Evolutionary conservation across 2,329 filamentous ascomycete genomes (phyloP).

Genomic region (Fusarium sp.): DNA sequence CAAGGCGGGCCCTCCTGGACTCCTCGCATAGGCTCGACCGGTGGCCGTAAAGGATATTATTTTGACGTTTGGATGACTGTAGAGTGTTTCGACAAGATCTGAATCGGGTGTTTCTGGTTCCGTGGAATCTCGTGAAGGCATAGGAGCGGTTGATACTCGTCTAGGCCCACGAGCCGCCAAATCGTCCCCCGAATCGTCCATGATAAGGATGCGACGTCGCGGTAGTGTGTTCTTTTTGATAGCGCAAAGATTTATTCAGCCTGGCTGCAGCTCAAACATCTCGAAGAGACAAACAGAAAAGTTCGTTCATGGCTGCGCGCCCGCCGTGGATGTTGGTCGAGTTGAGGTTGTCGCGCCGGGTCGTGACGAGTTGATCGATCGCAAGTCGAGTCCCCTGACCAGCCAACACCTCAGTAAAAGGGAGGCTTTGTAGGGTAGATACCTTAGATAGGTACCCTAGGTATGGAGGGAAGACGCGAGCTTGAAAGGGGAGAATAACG

Average conservation of each 20-base stretch:
- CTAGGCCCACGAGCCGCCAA: conserved; percentile 47
- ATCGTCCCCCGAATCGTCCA: conserved; percentile 38
- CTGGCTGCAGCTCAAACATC: conserved; percentile 40
- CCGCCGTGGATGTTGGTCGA: conserved; percentile 25
- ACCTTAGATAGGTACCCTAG: not conserved
- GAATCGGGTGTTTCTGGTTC: conserved; percentile 39
- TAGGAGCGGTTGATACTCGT: conserved; percentile 55
- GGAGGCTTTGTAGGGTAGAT: conserved; percentile 13
- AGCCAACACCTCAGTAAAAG: conserved; percentile 24
- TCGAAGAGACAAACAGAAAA: conserved; percentile 30
- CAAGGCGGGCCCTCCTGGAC: conserved; percentile 46
- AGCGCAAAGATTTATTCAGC: conserved; percentile 25
- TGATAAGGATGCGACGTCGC: conserved; percentile 17
- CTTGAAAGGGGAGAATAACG: not conserved
- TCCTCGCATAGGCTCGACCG: conserved; percentile 47
- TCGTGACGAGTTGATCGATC: conserved; percentile 4
- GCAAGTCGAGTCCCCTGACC: conserved; percentile 23
- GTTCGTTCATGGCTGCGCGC: conserved; percentile 41
- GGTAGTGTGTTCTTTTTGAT: conserved; percentile 11
- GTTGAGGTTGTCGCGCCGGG: conserved; percentile 10
- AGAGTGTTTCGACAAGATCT: conserved; percentile 73
- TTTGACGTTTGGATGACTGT: conserved; percentile 77
- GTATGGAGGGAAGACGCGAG: not conserved
- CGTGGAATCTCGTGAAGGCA: conserved; percentile 40
- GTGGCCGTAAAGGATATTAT: conserved; percentile 68